phyloP scores from a whole-genome alignment of 1,284 basidiomycete species.

The Sphagnurus paluster region DNA sequence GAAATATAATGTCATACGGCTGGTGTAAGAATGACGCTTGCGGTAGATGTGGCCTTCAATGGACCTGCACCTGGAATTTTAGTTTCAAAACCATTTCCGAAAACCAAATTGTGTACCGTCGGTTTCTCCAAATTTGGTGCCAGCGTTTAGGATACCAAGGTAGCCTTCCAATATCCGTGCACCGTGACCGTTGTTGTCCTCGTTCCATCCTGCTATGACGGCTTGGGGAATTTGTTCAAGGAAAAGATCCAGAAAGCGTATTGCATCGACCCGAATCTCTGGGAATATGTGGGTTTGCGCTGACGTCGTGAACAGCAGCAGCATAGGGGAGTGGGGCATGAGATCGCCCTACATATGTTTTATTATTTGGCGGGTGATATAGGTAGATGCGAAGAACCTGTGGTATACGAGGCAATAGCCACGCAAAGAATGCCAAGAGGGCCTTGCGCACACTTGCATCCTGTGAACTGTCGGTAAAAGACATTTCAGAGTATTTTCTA shows the following conservation, averaged over 20 bases:
- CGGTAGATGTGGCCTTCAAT: slow-evolving; percentile 56
- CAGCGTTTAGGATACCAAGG: slow-evolving; percentile 68
- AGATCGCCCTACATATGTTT: slow-evolving; percentile 55
- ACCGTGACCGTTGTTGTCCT: slow-evolving; percentile 49
- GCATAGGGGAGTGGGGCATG: slow-evolving; percentile 67
- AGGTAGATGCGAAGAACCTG: slow-evolving; percentile 38
- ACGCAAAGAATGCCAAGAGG: slow-evolving; percentile 61
- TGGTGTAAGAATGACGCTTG: slow-evolving; percentile 63
- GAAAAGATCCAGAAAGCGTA: slow-evolving; percentile 80
- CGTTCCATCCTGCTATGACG: slow-evolving; percentile 72
- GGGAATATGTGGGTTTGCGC: slow-evolving; percentile 95
- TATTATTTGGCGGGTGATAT: background rate
- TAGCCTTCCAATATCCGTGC: slow-evolving; percentile 73
- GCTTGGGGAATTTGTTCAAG: slow-evolving; percentile 71
- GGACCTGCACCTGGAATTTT: slow-evolving; percentile 34
- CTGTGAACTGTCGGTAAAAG: slow-evolving; percentile 32
- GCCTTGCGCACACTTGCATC: slow-evolving; percentile 65
- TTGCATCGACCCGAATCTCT: slow-evolving; percentile 88
- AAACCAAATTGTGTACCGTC: slow-evolving; percentile 41
- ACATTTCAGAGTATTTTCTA: background rate
- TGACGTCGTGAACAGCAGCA: slow-evolving; percentile 87
- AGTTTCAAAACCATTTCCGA: slow-evolving; percentile 5
- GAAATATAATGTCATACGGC: slow-evolving; percentile 42
- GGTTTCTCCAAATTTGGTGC: slow-evolving; percentile 59
- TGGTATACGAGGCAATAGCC: slow-evolving; percentile 72